phyloP scores from a whole-genome alignment of 768 basidiomycete genomes.

The Pisolithus albus region DNA sequence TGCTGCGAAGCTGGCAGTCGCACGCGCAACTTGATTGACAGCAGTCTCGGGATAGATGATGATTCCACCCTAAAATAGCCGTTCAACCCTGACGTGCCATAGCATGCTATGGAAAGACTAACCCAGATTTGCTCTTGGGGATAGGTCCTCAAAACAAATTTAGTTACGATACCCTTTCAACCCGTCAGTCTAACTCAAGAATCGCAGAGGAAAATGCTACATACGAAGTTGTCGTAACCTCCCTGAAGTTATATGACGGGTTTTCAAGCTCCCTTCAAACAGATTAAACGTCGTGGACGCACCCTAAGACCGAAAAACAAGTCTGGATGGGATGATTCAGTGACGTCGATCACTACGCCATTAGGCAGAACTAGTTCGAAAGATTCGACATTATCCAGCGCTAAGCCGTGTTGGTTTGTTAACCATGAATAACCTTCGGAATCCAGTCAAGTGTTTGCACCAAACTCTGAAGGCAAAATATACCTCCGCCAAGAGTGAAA shows the following conservation, averaged over 20 bases:
- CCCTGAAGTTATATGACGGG: constrained; percentile 34
- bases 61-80: constrained; percentile 41
- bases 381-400: constrained; percentile 46
- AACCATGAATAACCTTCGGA: constrained; percentile 51
- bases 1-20: constrained; percentile 16
- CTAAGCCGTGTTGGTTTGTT: constrained; percentile 55
- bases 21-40: constrained; percentile 10
- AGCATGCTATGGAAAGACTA: constrained; percentile 9
- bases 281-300: not conserved
- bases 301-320: constrained; percentile 43
- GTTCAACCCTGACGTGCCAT: not conserved
- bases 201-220: not conserved
- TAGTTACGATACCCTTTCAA: constrained; percentile 50
- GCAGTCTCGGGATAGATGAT: constrained; percentile 23
- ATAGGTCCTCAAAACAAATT: constrained; percentile 45
- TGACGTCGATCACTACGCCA: constrained; percentile 36
- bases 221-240: constrained; percentile 55
- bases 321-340: constrained; percentile 27
- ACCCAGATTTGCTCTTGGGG: constrained; percentile 60
- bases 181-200: not conserved
- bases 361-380: constrained; percentile 53
- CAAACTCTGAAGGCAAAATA: not conserved
- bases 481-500: constrained; percentile 51
- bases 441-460: not conserved
- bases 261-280: too few species aligned